Conservation (phyloP, 768 basidiomycete genomes). For the Calocera viscosa region DNA sequence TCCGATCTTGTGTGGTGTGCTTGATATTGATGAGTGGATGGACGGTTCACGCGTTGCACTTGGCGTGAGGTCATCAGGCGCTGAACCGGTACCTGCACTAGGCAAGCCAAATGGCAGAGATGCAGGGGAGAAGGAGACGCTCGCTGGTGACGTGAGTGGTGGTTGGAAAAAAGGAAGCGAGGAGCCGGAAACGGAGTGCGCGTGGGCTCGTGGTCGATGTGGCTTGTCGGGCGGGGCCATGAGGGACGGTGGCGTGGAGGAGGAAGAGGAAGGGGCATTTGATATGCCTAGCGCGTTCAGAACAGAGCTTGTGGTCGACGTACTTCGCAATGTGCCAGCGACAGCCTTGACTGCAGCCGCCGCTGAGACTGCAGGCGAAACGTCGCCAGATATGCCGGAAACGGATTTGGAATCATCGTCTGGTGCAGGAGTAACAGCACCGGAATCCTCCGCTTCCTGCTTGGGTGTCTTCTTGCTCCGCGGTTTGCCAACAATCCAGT, state of each 20-base stretch:
- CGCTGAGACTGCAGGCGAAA: not conserved
- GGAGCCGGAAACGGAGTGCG: slow-evolving; percentile 37
- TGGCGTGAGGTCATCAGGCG: not conserved
- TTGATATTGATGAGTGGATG: slow-evolving; percentile 14
- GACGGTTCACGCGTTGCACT: slow-evolving; percentile 8
- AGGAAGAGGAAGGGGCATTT: not conserved
- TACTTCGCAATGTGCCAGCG: not conserved
- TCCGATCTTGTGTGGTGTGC: slow-evolving; percentile 9
- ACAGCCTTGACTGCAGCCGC: not conserved
- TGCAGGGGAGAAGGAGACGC: slow-evolving; percentile 4
- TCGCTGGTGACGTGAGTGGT: slow-evolving; percentile 20
- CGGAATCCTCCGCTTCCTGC: not conserved
- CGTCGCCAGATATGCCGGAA: not conserved
- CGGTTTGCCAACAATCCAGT: not conserved
- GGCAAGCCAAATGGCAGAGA: not conserved
- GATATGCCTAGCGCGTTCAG: slow-evolving; percentile 8
- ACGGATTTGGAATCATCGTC: not conserved
- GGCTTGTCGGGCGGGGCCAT: slow-evolving; percentile 26
- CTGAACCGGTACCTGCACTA: not conserved
- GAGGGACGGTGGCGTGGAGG: slow-evolving; percentile 22
- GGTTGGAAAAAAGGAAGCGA: slow-evolving; percentile 40
- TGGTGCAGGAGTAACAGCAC: not conserved
- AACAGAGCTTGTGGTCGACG: slow-evolving; percentile 3
- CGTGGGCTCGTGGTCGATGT: slow-evolving; percentile 29
- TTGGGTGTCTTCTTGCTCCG: not conserved